phyloP scores from a whole-genome alignment of 2,329 filamentous ascomycete species.

The Hymenoscyphus fraxineus region DNA sequence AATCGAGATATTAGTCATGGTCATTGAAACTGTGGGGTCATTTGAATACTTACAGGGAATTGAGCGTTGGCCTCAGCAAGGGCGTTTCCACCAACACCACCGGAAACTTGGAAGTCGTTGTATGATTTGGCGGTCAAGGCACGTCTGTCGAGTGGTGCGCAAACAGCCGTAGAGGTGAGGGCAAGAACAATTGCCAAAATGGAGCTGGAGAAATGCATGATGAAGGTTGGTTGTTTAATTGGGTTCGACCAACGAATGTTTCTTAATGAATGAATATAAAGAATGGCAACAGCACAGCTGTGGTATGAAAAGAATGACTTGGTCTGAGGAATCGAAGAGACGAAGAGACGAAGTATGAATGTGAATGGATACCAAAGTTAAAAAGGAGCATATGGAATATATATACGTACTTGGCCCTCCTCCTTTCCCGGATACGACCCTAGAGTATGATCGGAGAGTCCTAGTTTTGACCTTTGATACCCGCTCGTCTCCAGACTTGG shows the following conservation, averaged over 20 bases:
- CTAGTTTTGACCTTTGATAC: neutral
- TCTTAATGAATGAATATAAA: slow-evolving; percentile 9
- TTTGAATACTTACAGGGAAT: slow-evolving; percentile 44
- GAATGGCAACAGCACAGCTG: slow-evolving; percentile 9
- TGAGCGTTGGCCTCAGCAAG: slow-evolving; percentile 50
- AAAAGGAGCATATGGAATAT: neutral
- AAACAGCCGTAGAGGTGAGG: slow-evolving; percentile 10
- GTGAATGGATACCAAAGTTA: slow-evolving; percentile 10
- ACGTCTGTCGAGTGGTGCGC: slow-evolving; percentile 7
- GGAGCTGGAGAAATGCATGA: slow-evolving; percentile 25
- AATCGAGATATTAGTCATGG: slow-evolving; percentile 28
- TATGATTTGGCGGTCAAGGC: slow-evolving; percentile 23
- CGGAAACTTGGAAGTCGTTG: slow-evolving; percentile 45
- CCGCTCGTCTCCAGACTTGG: too few relatives aligned
- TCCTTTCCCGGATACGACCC: neutral
- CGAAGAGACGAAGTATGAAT: slow-evolving; percentile 4
- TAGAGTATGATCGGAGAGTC: neutral
- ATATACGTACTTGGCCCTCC: neutral
- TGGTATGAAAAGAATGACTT: slow-evolving; percentile 9
- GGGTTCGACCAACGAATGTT: neutral
- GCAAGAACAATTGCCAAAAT: slow-evolving; percentile 19
- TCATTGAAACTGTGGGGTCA: neutral
- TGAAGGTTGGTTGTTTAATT: slow-evolving; percentile 3
- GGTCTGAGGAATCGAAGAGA: slow-evolving; percentile 11
- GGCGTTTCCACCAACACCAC: slow-evolving; percentile 50